Base-by-base conservation (phyloP, 2,329 filamentous ascomycete species). In the Paracorniculantispora psalliotae region DNA sequence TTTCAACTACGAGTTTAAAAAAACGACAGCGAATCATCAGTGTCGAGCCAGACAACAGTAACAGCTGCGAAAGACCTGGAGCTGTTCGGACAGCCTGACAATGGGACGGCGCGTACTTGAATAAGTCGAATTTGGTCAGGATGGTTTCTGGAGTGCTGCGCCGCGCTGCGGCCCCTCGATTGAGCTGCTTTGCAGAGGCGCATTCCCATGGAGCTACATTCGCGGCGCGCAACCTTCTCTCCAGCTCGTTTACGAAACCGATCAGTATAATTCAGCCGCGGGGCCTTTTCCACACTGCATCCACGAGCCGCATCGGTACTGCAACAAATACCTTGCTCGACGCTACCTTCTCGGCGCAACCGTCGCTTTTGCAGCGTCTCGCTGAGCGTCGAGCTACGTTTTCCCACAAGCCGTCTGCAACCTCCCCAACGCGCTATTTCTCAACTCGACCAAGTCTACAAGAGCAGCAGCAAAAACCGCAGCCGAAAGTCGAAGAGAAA, bases 91-190 rank as follows among this genome's bases (percentile, higher is more conserved):
- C 46, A 43, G 47, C 39, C 47, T 30, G 35, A 57, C 55, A 43
- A 57, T 57, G 55, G 47, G 55, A 50, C 46, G 37, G 2, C 47
- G 55, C 33, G 50, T n/a, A 51, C 30, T 21, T 12, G 41, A 59
- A 10, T 54, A 59, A 37, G 25, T 63, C 63, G 62, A 66, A 61
- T 62, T 50, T 66, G 62, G 65, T 68, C 68, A 75, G 66, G 65
- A 81, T 81, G 79, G 75, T 75, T 70, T 74, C 77, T 73, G 78
- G 76, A 71, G 74, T 74, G 68, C 73, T 78, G 67, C 79, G 78
- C 66, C 77, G 76, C 67, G 73, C 73, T 72, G 73, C 81, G 73
- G 73, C 79, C 72, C 78, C 78, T 63, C 75, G 74, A 67, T 72
- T 76, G 69, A 72, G 71, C 65, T 71, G 72, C 63, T 66, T 53